Percentiles rank a stretch among this genome's conserved stretches.
Evolutionary conservation across 2,329 filamentous ascomycete genomes (phyloP).

Genomic region (Botryotinia calthae): DNA sequence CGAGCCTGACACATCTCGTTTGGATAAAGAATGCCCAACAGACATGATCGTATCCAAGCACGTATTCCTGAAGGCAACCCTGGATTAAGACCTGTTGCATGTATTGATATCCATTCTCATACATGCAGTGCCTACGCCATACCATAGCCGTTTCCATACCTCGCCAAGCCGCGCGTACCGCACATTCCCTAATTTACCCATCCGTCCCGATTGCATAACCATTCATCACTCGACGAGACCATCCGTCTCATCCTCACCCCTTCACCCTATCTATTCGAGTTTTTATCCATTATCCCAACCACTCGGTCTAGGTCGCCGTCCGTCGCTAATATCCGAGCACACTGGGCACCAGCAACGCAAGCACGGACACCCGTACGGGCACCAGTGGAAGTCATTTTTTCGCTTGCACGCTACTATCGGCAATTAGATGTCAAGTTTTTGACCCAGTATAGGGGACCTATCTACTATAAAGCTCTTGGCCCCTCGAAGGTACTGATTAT

Average conservation of each 20-base stretch:
- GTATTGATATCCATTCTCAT: not conserved
- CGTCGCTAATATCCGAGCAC: not conserved
- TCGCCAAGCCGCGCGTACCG: not conserved
- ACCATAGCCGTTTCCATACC: not conserved
- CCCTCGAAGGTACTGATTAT: not conserved
- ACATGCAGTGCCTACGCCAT: not conserved
- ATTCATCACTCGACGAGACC: not conserved
- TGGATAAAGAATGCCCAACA: not conserved
- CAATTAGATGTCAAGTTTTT: not conserved
- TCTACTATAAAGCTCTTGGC: not conserved
- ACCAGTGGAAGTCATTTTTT: not conserved
- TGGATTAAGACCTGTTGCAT: not conserved
- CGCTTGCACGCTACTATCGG: not conserved
- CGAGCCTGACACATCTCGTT: not conserved
- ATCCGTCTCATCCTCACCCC: not conserved
- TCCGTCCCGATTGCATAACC: not conserved
- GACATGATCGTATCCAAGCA: not conserved
- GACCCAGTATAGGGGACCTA: slow-evolving; percentile 1
- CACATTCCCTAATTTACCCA: not conserved
- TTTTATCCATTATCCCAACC: not conserved
- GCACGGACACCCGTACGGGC: not conserved
- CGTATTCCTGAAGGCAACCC: not conserved
- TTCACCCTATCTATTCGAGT: not conserved
- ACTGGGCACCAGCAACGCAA: not conserved
- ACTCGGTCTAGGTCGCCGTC: not conserved